A percentile compares a stretch with the other conserved stretches of the same genome.
These are phyloP conservation scores for Cryphonectria nitschkei DNA, from an alignment of 2,329 filamentous ascomycete genomes.

Conservation along the genomic window DNA sequence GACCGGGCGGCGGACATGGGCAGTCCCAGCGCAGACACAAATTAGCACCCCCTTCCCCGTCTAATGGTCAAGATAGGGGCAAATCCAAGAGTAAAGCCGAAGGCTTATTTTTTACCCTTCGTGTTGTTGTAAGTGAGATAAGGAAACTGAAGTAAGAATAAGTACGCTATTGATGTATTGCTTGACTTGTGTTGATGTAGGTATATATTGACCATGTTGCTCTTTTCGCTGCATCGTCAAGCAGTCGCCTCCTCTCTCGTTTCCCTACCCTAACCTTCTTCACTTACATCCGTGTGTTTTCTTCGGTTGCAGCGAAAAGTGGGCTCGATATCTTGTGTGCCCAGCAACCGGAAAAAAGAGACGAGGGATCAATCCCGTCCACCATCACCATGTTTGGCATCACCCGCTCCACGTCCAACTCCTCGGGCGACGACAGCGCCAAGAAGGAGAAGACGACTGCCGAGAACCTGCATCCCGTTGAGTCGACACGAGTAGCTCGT, in stretches of 20 bases:
- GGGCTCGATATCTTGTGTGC: slow-evolving; percentile 8
- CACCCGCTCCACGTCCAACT: slow-evolving; percentile 14
- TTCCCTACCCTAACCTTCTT: not conserved
- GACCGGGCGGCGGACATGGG: slow-evolving; percentile 24
- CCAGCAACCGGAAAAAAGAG: not conserved
- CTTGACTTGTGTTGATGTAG: not conserved
- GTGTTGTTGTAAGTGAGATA: not conserved
- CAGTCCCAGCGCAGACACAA: slow-evolving; percentile 3
- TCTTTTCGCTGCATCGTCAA: not conserved
- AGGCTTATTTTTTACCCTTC: slow-evolving; percentile 7
- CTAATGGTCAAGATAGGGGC: slow-evolving; percentile 7
- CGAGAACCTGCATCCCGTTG: slow-evolving; percentile 16
- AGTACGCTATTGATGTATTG: not conserved
- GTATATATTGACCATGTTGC: slow-evolving; percentile 2
- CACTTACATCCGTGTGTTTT: not conserved
- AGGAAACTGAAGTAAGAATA: not conserved
- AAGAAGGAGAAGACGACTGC: slow-evolving; percentile 24
- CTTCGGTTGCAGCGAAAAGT: not conserved
- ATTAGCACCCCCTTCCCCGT: not conserved
- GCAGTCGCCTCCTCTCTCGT: no score
- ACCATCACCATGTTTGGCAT: slow-evolving; percentile 22
- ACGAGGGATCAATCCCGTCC: no score
- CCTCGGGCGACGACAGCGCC: slow-evolving; percentile 19
- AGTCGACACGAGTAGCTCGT: slow-evolving; percentile 12
- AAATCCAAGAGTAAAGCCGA: slow-evolving; percentile 15